A percentile compares a stretch with the other conserved stretches of the same genome.
phyloP scores from a whole-genome alignment of 1,284 basidiomycete species.

The Coriolopsis trogii region DNA sequence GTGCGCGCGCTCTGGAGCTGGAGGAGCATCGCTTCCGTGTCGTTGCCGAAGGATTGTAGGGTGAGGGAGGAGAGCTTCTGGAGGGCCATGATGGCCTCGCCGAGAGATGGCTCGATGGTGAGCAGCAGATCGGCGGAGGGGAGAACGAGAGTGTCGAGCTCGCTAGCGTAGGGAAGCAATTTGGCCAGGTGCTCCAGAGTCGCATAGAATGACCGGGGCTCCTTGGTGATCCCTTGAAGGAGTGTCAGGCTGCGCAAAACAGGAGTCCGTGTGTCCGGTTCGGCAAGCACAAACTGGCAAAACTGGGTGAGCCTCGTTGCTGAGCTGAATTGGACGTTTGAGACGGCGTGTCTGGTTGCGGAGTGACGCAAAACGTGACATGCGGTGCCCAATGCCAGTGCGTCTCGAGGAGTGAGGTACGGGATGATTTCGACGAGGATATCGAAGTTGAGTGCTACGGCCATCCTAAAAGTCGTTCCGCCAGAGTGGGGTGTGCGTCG shows the following conservation, averaged over 20 bases:
- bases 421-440: slow-evolving; percentile 11
- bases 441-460: slow-evolving; percentile 10
- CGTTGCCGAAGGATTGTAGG: not conserved
- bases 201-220: not conserved
- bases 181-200: slow-evolving; percentile 1
- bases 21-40: not conserved
- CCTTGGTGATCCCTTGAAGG: not conserved
- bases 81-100: slow-evolving; percentile 3
- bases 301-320: slow-evolving; percentile 8
- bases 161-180: slow-evolving; percentile 1
- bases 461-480: not conserved
- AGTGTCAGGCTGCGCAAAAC: slow-evolving; percentile 11
- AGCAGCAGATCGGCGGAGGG: slow-evolving; percentile 7
- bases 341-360: slow-evolving; percentile 13
- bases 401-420: slow-evolving; percentile 6
- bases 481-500: no score
- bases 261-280: not conserved
- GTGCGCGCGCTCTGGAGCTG: not conserved
- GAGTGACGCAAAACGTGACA: slow-evolving; percentile 8
- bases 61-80: slow-evolving; percentile 4
- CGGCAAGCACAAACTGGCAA: slow-evolving; percentile 13
- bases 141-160: slow-evolving; percentile 8
- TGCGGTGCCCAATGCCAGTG: slow-evolving; percentile 10
- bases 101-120: slow-evolving; percentile 1
- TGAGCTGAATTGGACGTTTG: slow-evolving; percentile 11